Evolutionary conservation across 1,139 yeast genomes (phyloP), one percentile per base, ranked within the genome.

Genomic region (Hansenula anomala): DNA sequence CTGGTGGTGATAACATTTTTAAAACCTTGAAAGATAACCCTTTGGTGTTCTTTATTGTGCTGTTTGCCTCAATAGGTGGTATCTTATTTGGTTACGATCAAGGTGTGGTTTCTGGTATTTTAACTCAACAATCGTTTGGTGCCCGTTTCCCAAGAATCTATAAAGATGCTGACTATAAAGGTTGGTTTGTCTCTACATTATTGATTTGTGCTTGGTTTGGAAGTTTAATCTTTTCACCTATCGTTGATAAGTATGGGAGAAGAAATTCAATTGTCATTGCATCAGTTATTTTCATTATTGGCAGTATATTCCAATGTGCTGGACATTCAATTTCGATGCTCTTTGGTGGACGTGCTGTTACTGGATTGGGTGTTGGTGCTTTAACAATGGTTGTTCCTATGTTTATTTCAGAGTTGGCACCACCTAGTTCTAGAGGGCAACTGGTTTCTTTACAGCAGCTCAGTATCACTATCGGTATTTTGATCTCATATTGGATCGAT

Each of bases 51-150:
- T 80, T 83, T 59, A 85, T 92, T 4, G 76, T 88, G 3, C 77
- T 81, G 6, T 85, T 85, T 60, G 90, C 85, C 15, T 78, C 88
- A 24, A 64, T 86, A 12, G 90, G 92, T 40, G 94, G 86, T 16
- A 81, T 87, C 44, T 66, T 86, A 30, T 86, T 86, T 58, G 95
- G 95, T 10, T 86, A 84, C 61, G 95, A 86, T 58, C 95, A 86
- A 59, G 95, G 95, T 34, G 94, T 85, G 37, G 19, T 27, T 8
- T 82, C 88, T 75, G 76, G 86, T 24, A 89, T 92, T 4, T 78
- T 86, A 47, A 71, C 71, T 25, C 30, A 28, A 23, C 30, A 34
- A 19, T 20, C 25, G 9, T 37, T 37, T 34, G 40, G 38, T 14
- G 28, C 43, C 8, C 31, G 29, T 12, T 37, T 37, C 29, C 43